Conservation (phyloP, 306 rosid genomes). For the Trifolium fragiferum region DNA sequence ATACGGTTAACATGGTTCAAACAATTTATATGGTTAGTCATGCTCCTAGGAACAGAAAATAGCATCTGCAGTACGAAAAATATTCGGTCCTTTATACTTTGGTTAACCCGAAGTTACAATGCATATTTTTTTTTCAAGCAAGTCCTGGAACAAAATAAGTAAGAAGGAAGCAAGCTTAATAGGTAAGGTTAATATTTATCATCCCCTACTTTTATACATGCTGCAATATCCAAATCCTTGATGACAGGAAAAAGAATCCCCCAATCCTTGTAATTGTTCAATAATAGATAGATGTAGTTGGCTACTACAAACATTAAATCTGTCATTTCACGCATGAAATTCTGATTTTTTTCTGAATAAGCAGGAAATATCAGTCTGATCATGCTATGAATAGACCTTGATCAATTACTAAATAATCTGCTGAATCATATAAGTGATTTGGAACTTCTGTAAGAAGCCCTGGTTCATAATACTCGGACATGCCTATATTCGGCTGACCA, state of each 20-base stretch:
- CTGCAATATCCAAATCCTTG: conserved; percentile 59
- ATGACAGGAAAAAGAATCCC: conserved; percentile 57
- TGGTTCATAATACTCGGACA: conserved; percentile 65
- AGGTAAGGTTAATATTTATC: conserved; percentile 55
- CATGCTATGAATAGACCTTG: conserved; percentile 77
- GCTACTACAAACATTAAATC: conserved; percentile 47
- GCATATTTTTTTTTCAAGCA: background rate
- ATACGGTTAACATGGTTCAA: background rate
- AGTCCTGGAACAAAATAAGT: conserved; percentile 13
- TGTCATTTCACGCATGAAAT: conserved; percentile 44
- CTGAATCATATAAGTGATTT: conserved; percentile 60
- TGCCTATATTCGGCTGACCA: conserved; percentile 57
- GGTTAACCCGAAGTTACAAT: conserved; percentile 25
- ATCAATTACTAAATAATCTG: conserved; percentile 70
- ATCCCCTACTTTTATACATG: conserved; percentile 60
- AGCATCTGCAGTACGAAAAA: background rate
- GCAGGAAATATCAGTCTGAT: conserved; percentile 44
- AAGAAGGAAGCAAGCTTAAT: conserved; percentile 52
- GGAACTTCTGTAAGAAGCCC: conserved; percentile 64
- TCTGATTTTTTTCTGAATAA: conserved; percentile 39
- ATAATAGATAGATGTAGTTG: conserved; percentile 37
- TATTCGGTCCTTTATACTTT: conserved; percentile 27
- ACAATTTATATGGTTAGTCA: background rate
- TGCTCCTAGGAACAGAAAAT: conserved; percentile 3
- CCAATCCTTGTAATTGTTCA: conserved; percentile 54